These are phyloP conservation scores for Lignosus rhinocerotis DNA, from an alignment of 1,284 basidiomycete species.

Conservation along the genomic window DNA sequence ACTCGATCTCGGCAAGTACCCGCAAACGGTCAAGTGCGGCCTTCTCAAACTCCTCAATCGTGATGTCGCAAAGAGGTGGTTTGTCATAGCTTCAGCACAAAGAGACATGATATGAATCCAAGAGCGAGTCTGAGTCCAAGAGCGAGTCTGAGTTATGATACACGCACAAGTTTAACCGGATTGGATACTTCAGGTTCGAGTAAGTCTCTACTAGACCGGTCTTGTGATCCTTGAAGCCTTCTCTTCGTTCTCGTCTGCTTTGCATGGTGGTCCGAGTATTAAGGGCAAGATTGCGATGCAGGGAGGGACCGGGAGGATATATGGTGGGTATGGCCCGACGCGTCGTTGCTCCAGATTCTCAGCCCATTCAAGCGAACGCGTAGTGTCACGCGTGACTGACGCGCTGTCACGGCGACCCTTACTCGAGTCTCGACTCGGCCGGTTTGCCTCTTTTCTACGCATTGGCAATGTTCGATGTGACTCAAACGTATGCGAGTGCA, in stretches of 20 bases:
- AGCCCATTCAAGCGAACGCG: constrained; percentile 8
- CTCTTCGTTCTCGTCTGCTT: neutral
- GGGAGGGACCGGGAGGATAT: neutral
- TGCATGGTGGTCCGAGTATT: neutral
- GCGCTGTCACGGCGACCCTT: too few relatives aligned
- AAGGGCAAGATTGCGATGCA: neutral
- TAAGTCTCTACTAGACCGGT: constrained; percentile 19
- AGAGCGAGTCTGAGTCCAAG: neutral
- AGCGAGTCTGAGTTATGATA: neutral
- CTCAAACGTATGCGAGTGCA: constrained; percentile 3
- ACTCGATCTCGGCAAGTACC: constrained; percentile 94
- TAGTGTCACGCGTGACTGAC: constrained; percentile 18
- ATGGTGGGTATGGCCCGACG: neutral
- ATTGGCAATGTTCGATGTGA: too few relatives aligned
- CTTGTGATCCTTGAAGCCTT: constrained; percentile 4
- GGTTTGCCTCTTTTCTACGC: too few relatives aligned
- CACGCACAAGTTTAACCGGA: constrained; percentile 81
- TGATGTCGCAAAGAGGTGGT: constrained; percentile 90
- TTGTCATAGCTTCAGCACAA: constrained; percentile 67
- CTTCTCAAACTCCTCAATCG: constrained; percentile 94
- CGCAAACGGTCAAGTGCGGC: constrained; percentile 89
- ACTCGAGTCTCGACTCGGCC: too few relatives aligned
- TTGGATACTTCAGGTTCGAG: constrained; percentile 51
- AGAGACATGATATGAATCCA: constrained; percentile 4
- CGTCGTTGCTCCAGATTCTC: neutral